Evolutionary conservation across 192 early-diverging fungal species (phyloP), one percentile per base, ranked within the genome.

Genomic region (Podila epicladia): DNA sequence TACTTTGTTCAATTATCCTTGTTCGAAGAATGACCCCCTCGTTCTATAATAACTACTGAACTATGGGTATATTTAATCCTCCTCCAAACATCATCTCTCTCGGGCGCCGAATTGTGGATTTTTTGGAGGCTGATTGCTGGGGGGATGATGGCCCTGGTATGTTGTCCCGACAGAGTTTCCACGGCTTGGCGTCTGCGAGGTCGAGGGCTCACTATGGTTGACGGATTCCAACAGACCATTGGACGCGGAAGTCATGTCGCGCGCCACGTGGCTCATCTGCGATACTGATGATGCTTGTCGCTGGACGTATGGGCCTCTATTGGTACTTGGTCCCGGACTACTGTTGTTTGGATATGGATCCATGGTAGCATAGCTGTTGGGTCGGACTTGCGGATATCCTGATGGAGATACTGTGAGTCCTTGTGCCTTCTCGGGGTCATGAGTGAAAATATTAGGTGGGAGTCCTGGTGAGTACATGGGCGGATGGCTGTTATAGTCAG

Each of bases 401-500:
- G 53, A 24, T 20, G 53, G n/a, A 11, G 19, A 55, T 26, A 55
- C 0, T 6, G 53, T 2, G 8, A 55, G n/a, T n/a, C 53, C 53
- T 7, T 55, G 53, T 2, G 53, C 20, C 24, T 55, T 55, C 53
- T 24, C 53, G 0, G 53, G 53, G 24, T 55, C 53, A 3, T 24
- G 53, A 9, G 53, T 55, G 11, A 55, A 55, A 26, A 55, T 55
- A 26, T 55, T 55, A 55, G 53, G 53, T 2, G 53, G 53, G 5
- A 55, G 53, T 26, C 53, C 53, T 9, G 53, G 53, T 55, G 53
- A 55, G 26, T 55, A 55, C 53, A 55, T 55, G 53, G 53, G 53
- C 4, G 53, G 53, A 6, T 24, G 53, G 11, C 53, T 55, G 20
- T n/a, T 11, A 26, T 55, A 55, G 53, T 55, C 4, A 0, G 8